phyloP scores from a whole-genome alignment of 495 filamentous ascomycete genomes.

The Penicillium parvum region DNA sequence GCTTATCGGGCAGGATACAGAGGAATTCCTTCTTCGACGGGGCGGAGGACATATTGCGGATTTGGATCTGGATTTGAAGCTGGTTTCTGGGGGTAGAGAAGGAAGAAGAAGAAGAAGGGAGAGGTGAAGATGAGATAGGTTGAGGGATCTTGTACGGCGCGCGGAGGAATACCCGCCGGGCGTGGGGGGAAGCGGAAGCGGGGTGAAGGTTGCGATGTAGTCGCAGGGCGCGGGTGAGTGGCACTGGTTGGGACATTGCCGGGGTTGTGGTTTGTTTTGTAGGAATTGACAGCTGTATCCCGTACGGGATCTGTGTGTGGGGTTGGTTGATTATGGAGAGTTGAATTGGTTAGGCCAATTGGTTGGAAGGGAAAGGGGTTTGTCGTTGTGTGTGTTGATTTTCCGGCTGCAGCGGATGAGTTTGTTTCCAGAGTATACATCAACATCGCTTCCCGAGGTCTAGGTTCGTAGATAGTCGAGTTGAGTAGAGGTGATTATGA shows the following conservation, averaged over 20 bases:
- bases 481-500: not conserved
- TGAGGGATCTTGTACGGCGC: slow-evolving; percentile 3
- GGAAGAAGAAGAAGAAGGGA: slow-evolving; percentile 1
- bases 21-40: slow-evolving; percentile 72
- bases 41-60: slow-evolving; percentile 29
- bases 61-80: not conserved
- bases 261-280: not conserved
- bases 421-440: no score
- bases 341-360: no score
- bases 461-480: not conserved
- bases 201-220: no score
- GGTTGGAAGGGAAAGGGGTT: no score
- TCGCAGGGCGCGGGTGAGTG: slow-evolving; percentile 3
- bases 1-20: slow-evolving; percentile 75
- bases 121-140: slow-evolving; percentile 1
- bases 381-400: no score
- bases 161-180: slow-evolving; percentile 14
- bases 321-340: no score
- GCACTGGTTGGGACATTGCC: slow-evolving; percentile 1
- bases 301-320: not conserved
- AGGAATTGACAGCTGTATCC: not conserved
- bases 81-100: no score
- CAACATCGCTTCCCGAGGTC: no score
- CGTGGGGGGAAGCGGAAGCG: slow-evolving; percentile 24
- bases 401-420: no score